Percentiles rank a stretch among this genome's conserved stretches.
Conservation (phyloP, 2,329 filamentous ascomycete genomes). For the Calonectria fujianensis region DNA sequence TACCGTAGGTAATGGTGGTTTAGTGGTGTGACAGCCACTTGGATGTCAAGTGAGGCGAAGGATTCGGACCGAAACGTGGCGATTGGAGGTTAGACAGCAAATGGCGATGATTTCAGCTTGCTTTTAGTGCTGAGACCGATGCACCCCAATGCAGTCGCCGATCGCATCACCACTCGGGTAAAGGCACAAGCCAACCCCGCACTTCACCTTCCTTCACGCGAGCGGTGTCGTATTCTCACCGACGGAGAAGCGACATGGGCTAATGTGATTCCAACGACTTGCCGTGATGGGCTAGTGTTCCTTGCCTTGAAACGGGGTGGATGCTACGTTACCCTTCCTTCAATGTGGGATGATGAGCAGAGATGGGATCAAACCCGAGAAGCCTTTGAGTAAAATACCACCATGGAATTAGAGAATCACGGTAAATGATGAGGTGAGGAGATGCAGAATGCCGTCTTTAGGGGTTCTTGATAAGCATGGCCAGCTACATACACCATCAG, state of each 20-base stretch:
- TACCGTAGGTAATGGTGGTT: not conserved
- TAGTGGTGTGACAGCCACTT: not conserved
- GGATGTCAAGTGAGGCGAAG: not conserved
- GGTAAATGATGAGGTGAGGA: not conserved
- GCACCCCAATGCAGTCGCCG: not conserved
- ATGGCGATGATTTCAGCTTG: not conserved
- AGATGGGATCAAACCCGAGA: not conserved
- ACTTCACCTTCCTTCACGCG: not conserved
- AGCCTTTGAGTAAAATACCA: too few relatives aligned
- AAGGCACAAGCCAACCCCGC: not conserved
- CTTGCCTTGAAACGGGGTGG: not conserved
- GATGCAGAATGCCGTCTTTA: not conserved
- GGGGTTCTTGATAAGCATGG: too few relatives aligned
- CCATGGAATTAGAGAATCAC: not conserved
- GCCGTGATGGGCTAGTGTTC: not conserved
- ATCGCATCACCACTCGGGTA: not conserved
- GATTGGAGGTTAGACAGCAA: not conserved
- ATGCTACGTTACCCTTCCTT: not conserved
- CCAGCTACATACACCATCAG: not conserved
- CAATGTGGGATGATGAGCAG: not conserved
- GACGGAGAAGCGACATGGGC: not conserved
- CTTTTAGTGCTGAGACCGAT: not conserved
- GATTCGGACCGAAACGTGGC: not conserved
- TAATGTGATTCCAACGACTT: not conserved
- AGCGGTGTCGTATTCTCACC: not conserved